Evolutionary conservation across 75 land plant genomes (phyloP).

Genomic region (Cupressus sempervirens): DNA sequence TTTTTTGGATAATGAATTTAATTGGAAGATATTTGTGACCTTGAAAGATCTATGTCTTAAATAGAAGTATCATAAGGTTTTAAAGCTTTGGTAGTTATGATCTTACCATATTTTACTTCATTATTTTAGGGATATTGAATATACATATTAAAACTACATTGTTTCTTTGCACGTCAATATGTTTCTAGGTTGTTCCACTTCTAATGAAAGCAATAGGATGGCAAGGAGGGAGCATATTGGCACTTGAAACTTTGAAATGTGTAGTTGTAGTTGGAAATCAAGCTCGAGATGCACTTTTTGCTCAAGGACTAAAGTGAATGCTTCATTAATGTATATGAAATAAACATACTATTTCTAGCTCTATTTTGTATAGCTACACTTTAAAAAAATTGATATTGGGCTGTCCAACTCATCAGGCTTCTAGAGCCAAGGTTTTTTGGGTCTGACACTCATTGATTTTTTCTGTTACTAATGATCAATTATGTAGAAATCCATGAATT

Average conservation of each 20-base stretch:
- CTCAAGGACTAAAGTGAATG: slow-evolving; percentile 97
- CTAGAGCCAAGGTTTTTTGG: background rate
- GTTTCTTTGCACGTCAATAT: background rate
- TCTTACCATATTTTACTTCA: background rate
- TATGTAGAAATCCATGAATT: background rate
- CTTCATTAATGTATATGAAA: too few relatives aligned
- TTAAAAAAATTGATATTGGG: background rate
- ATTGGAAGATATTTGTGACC: too few relatives aligned
- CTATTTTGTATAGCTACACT: background rate
- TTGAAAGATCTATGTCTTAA: background rate
- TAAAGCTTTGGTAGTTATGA: background rate
- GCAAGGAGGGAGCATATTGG: slow-evolving; percentile 98
- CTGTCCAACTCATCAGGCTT: background rate
- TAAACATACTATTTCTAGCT: too few relatives aligned
- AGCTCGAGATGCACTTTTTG: slow-evolving; percentile 99
- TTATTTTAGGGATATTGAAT: background rate
- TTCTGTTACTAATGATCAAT: background rate
- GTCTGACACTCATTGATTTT: background rate
- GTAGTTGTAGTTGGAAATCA: slow-evolving; percentile 97
- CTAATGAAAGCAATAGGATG: slow-evolving; percentile 99
- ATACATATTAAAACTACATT: background rate
- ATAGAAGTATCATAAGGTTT: background rate
- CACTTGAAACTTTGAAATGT: slow-evolving; percentile 94
- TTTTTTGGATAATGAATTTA: too few relatives aligned
- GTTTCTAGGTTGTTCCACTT: slow-evolving; percentile 86